Evolutionary conservation across 2,329 filamentous ascomycete species (phyloP), one percentile per base, ranked within the genome.

Genomic region (Aspergillus quadricinctus): DNA sequence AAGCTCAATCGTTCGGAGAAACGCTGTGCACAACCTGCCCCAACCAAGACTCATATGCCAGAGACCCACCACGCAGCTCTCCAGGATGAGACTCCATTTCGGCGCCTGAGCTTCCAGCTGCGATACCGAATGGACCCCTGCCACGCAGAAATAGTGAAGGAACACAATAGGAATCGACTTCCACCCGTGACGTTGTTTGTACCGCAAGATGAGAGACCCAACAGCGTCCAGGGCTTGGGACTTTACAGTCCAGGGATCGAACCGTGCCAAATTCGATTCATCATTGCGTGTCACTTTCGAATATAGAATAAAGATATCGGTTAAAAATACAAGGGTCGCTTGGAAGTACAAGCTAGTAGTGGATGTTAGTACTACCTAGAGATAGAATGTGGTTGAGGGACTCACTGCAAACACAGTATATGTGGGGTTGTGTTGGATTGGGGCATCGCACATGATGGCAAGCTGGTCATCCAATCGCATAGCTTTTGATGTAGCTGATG

Each of bases 21-120:
- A 66, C 3, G 64, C 64, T 19, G 57, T 66, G 55, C 63, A 63
- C 9, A 65, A 29, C 25, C 64, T 58, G 9, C 64, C 64, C 64
- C 64, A 66, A 5, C 64, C 62, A 8, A 66, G 54, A 52, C 63
- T 65, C 59, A 66, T 61, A 43, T 66, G 58, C 64, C 63, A 66
- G 9, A 66, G 59, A 3, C 63, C 64, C 3, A 66, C 53, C 17
- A 64, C 64, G 19, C 63, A 63, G 48, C 58, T 56, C 50, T 66
- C 64, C 10, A 66, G 48, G 4, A 66, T 59, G 6, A 61, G 52
- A 28, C 52, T 56, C 64, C 64, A 65, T 50, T 65, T 64, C 4
- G 59, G 59, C 3, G 61, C 57, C 2, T 51, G 25, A 3, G 52
- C 31, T 11, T 53, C 29, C 2, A 66, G 37, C 27, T 62, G 58